Conservation (phyloP, 2,329 filamentous ascomycete species). For the Aaosphaeria arxii region DNA sequence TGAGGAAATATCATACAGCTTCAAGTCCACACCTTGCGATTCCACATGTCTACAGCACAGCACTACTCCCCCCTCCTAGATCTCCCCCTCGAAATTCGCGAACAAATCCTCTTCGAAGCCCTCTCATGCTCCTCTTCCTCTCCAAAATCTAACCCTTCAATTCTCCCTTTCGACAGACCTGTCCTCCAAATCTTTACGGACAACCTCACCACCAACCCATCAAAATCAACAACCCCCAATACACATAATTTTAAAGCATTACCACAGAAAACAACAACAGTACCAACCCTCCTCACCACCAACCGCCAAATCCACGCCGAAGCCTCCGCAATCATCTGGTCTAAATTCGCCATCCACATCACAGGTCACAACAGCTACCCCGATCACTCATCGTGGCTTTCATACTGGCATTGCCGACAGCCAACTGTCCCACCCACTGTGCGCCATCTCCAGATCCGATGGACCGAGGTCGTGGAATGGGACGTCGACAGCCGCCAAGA, state of each 20-base stretch:
- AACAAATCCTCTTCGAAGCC: background rate
- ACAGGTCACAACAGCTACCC: background rate
- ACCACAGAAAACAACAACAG: background rate
- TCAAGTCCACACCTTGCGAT: background rate
- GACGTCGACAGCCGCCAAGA: background rate
- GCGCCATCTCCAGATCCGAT: background rate
- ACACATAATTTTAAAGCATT: background rate
- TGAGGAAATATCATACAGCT: background rate
- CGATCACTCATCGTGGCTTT: background rate
- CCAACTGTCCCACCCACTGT: background rate
- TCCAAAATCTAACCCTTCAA: background rate
- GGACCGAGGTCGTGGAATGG: background rate
- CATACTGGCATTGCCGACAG: background rate
- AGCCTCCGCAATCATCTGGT: background rate
- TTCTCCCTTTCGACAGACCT: background rate
- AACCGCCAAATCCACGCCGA: background rate
- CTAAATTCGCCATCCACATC: background rate
- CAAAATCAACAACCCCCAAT: background rate
- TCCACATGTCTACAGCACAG: slow-evolving; percentile 3
- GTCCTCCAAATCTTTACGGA: background rate
- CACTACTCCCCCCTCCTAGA: background rate
- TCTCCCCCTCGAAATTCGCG: background rate
- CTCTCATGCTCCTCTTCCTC: background rate
- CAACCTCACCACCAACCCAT: background rate
- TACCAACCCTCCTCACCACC: background rate